A percentile compares a stretch with the other conserved stretches of the same genome.
phyloP scores from a whole-genome alignment of 257 asterid genomes.

The Salvia rosmarinus region DNA sequence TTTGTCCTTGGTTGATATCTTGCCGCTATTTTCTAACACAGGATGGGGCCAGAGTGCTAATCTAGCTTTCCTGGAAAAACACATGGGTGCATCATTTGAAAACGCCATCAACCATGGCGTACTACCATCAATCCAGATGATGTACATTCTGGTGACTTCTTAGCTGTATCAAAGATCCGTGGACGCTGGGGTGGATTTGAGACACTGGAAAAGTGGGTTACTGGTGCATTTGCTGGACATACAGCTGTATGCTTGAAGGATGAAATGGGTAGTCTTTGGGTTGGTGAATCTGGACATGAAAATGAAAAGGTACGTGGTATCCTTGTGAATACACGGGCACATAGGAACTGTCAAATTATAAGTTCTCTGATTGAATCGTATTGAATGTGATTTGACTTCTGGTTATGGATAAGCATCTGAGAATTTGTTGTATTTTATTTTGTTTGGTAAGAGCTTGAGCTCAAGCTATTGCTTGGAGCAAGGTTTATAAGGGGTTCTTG shows the following conservation, averaged over 20 bases:
- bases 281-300: constrained; percentile 98
- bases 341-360: too few species aligned
- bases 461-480: not conserved
- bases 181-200: constrained; percentile 99
- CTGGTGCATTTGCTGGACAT: constrained; percentile 99
- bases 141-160: constrained; percentile 92
- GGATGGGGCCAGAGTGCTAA: constrained; percentile 98
- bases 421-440: too few species aligned
- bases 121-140: constrained; percentile 75
- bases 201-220: constrained; percentile 99
- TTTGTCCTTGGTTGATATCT: constrained; percentile 88
- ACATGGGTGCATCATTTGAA: constrained; percentile 94
- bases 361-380: too few species aligned
- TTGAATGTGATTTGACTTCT: too few species aligned
- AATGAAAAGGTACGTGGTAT: constrained; percentile 76
- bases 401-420: too few species aligned
- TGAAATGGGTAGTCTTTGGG: constrained; percentile 84
- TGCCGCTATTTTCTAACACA: constrained; percentile 93
- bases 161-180: constrained; percentile 95
- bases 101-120: constrained; percentile 70
- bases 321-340: too few species aligned
- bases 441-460: too few species aligned
- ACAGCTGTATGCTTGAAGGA: constrained; percentile 98
- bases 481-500: not conserved
- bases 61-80: constrained; percentile 81